Conservation (phyloP, 108 stramenopile genomes). For the Nitzschia inconspicua region DNA sequence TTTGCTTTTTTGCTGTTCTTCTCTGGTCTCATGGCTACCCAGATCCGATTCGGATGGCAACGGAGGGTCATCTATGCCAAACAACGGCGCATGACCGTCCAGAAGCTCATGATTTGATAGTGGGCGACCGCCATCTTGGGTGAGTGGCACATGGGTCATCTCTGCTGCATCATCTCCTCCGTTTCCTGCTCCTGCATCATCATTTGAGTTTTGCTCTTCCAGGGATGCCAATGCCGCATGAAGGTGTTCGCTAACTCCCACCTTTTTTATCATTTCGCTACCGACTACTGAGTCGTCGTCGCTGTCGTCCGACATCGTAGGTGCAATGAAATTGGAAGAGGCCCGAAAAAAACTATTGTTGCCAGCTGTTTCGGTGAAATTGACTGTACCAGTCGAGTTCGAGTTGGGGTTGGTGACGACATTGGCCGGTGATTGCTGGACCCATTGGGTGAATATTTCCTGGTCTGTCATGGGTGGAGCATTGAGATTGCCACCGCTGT, state of each 20-base stretch:
- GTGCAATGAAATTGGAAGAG: slow-evolving; percentile 20
- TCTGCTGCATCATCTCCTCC: slow-evolving; percentile 4
- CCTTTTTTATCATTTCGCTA: slow-evolving; percentile 75
- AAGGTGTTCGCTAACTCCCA: slow-evolving; percentile 83
- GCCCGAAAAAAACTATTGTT: not conserved
- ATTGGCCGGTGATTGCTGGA: slow-evolving; percentile 13
- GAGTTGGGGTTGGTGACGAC: not conserved
- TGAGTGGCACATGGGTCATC: slow-evolving; percentile 21
- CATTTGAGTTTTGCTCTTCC: too few species aligned
- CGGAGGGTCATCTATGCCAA: slow-evolving; percentile 75
- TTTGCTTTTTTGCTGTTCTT: slow-evolving; percentile 64
- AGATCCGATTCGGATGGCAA: slow-evolving; percentile 78
- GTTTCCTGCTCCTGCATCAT: slow-evolving; percentile 8
- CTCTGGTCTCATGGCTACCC: slow-evolving; percentile 75
- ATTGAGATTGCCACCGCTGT: not conserved
- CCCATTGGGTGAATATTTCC: slow-evolving; percentile 44
- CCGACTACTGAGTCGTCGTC: slow-evolving; percentile 75
- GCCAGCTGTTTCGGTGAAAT: not conserved
- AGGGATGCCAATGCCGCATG: slow-evolving; percentile 73
- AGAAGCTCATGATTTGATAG: slow-evolving; percentile 79
- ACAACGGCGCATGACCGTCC: slow-evolving; percentile 74
- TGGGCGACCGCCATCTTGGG: slow-evolving; percentile 59
- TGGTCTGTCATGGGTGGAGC: slow-evolving; percentile 8
- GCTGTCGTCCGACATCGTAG: slow-evolving; percentile 22
- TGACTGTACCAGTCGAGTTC: not conserved